Conservation (phyloP, 768 basidiomycete species). For the Phylloporus sp. region DNA sequence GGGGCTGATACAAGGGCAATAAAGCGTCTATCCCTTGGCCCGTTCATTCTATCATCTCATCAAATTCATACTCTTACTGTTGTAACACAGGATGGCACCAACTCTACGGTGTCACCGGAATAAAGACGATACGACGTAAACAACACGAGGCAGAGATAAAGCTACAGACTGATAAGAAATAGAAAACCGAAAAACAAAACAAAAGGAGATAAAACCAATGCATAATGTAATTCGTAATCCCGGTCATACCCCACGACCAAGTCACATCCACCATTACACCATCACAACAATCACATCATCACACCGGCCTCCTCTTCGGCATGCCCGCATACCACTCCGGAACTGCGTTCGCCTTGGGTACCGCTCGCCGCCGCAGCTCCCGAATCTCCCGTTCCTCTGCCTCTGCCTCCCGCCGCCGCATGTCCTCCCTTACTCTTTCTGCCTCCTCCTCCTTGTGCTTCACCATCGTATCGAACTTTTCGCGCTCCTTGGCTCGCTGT, state of each 20-base stretch:
- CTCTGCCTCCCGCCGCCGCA: constrained; percentile 43
- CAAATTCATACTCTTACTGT: neutral
- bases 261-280: constrained; percentile 7
- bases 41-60: neutral
- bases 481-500: constrained; percentile 55
- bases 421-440: constrained; percentile 44
- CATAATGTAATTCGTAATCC: neutral
- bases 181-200: neutral
- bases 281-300: constrained; percentile 12
- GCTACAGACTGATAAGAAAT: constrained; percentile 3
- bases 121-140: constrained; percentile 7
- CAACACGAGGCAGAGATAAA: constrained; percentile 16
- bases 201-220: constrained; percentile 4
- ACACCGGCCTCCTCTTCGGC: constrained; percentile 48
- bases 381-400: constrained; percentile 58
- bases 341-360: constrained; percentile 67
- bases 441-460: constrained; percentile 54
- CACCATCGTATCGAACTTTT: constrained; percentile 57
- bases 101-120: neutral
- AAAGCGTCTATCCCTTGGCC: neutral
- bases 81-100: neutral
- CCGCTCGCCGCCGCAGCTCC: constrained; percentile 57
- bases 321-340: constrained; percentile 75
- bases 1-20: neutral
- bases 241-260: constrained; percentile 9